Evolutionary conservation across 2,329 filamentous ascomycete genomes (phyloP).

Genomic region (Pestalotiopsis sp.): DNA sequence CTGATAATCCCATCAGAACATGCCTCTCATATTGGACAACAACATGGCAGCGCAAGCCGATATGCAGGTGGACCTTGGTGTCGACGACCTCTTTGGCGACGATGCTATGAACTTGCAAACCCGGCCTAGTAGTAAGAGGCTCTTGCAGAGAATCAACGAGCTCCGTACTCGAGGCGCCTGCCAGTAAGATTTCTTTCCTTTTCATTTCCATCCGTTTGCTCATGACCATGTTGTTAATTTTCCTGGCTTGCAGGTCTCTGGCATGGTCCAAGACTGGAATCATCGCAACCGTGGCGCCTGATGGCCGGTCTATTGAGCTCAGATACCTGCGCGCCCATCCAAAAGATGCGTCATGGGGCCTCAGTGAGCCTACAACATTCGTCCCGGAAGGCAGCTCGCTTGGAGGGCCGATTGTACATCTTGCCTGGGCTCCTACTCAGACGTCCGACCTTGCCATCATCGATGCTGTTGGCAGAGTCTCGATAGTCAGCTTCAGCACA

Average conservation of each 20-base stretch:
- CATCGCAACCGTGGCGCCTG: slow-evolving; percentile 77
- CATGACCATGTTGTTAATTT: not conserved
- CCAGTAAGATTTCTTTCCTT: slow-evolving; percentile 62
- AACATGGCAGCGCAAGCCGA: slow-evolving; percentile 52
- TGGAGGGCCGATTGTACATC: slow-evolving; percentile 72
- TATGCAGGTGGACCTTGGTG: slow-evolving; percentile 57
- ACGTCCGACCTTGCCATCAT: slow-evolving; percentile 82
- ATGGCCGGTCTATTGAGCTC: slow-evolving; percentile 72
- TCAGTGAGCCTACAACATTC: slow-evolving; percentile 72
- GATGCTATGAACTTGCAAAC: slow-evolving; percentile 57
- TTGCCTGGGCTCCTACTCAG: slow-evolving; percentile 76
- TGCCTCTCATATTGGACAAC: slow-evolving; percentile 57
- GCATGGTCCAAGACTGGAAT: slow-evolving; percentile 88
- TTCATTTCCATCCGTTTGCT: not conserved
- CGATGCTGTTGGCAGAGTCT: slow-evolving; percentile 77
- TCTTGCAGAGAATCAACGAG: slow-evolving; percentile 76
- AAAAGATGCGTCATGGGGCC: slow-evolving; percentile 71
- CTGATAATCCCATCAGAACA: slow-evolving; percentile 38
- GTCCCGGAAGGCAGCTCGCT: slow-evolving; percentile 63
- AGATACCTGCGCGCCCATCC: slow-evolving; percentile 72
- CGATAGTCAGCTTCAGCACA: slow-evolving; percentile 71
- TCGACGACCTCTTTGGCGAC: slow-evolving; percentile 78
- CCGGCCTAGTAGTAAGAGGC: slow-evolving; percentile 62
- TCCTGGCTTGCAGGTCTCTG: slow-evolving; percentile 61
- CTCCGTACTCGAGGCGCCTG: slow-evolving; percentile 75